Conservation (phyloP, 805 yeast species). For the Komagataella pastoris region DNA sequence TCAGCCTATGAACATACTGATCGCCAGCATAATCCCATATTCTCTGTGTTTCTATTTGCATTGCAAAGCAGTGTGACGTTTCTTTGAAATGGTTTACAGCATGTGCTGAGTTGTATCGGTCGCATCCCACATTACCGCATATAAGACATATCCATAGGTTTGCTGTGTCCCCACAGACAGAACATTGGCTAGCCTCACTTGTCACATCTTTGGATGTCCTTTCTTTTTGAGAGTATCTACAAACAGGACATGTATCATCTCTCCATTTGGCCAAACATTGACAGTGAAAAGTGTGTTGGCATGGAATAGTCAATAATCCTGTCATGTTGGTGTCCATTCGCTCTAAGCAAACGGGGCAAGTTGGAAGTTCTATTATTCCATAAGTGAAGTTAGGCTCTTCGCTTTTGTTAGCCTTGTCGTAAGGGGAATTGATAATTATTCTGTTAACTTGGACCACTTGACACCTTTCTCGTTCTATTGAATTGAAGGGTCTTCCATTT, state of each 20-base stretch:
- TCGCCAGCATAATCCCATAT: constrained; percentile 96
- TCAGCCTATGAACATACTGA: constrained; percentile 73
- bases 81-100: constrained; percentile 69
- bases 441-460: constrained; percentile 61
- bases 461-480: constrained; percentile 83
- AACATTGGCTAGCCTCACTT: constrained; percentile 29
- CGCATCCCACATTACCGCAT: constrained; percentile 90
- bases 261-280: constrained; percentile 80
- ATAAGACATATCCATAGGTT: constrained; percentile 83
- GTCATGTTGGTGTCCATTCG: constrained; percentile 72
- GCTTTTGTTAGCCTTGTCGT: background rate
- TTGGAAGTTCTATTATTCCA: constrained; percentile 48
- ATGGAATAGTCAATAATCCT: constrained; percentile 77
- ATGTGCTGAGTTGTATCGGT: constrained; percentile 75
- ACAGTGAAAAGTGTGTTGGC: constrained; percentile 90
- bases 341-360: constrained; percentile 88
- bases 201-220: constrained; percentile 10
- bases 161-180: constrained; percentile 39
- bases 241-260: constrained; percentile 85
- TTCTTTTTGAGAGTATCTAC: constrained; percentile 52
- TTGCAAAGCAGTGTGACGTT: constrained; percentile 80
- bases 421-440: constrained; percentile 27
- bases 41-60: constrained; percentile 74
- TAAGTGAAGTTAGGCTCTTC: constrained; percentile 8
- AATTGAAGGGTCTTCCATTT: constrained; percentile 66